Evolutionary conservation across 2,329 filamentous ascomycete genomes (phyloP).

Genomic region (Ophiognomonia clavigignenti-juglandacearum): DNA sequence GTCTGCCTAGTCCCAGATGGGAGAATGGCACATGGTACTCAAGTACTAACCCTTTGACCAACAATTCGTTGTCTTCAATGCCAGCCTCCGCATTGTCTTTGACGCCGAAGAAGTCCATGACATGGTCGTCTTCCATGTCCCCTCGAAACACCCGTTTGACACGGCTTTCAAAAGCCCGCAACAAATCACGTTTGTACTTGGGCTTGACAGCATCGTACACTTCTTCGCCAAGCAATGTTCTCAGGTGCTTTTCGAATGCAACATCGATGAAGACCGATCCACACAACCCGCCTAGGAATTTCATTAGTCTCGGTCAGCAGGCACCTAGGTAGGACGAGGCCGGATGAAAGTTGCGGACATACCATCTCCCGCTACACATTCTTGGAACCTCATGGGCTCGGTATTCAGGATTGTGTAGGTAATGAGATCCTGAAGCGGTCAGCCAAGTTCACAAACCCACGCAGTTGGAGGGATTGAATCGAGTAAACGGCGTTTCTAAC

Average conservation of each 20-base stretch:
- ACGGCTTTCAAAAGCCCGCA: neutral
- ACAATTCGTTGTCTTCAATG: neutral
- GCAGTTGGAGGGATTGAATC: neutral
- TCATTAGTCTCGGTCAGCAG: no score
- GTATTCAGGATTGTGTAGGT: neutral
- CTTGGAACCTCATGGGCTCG: neutral
- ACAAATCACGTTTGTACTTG: neutral
- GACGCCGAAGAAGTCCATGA: neutral
- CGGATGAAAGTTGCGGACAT: no score
- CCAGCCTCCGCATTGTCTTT: neutral
- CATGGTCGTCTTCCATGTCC: neutral
- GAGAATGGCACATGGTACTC: neutral
- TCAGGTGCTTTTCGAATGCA: neutral
- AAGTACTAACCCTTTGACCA: neutral
- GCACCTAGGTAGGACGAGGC: no score
- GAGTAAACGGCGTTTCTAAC: slow-evolving; percentile 4
- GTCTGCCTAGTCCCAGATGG: no score
- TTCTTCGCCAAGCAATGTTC: neutral
- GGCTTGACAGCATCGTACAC: neutral
- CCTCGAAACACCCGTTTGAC: neutral
- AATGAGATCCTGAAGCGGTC: neutral
- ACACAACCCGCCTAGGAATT: neutral
- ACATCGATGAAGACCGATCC: neutral
- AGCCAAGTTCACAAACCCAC: neutral
- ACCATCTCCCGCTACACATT: neutral